phyloP scores from a whole-genome alignment of 805 yeast genomes.

The Candida odintsovae region DNA sequence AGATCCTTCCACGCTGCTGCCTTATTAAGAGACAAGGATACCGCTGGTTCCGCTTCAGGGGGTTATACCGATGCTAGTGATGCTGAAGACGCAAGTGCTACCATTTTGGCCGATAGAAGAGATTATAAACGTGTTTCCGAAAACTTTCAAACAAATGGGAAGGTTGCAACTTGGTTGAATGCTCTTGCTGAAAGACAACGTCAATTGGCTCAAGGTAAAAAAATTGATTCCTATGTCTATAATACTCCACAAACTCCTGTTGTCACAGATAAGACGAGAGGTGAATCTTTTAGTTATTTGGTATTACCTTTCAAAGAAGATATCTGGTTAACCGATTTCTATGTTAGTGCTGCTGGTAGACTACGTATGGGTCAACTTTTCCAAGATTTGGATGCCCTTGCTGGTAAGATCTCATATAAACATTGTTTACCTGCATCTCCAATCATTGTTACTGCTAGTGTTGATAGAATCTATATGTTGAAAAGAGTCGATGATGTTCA shows the following conservation, averaged over 20 bases:
- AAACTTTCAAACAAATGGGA: conserved; percentile 24
- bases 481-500: conserved; percentile 75
- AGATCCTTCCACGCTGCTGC: background rate
- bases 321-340: conserved; percentile 75
- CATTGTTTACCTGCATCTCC: conserved; percentile 97
- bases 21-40: background rate
- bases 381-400: conserved; percentile 90
- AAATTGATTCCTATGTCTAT: conserved; percentile 64
- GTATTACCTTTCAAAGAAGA: conserved; percentile 82
- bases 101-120: conserved; percentile 53
- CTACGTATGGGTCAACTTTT: conserved; percentile 88
- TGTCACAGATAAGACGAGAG: conserved; percentile 66
- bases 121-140: conserved; percentile 41
- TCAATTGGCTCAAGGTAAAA: conserved; percentile 67
- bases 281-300: conserved; percentile 68
- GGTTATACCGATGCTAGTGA: conserved; percentile 47
- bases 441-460: conserved; percentile 91
- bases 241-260: conserved; percentile 66
- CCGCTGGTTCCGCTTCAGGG: conserved; percentile 16
- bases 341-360: conserved; percentile 87
- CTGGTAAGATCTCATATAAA: conserved; percentile 88
- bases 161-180: conserved; percentile 74
- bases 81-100: conserved; percentile 73
- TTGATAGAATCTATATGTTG: conserved; percentile 84
- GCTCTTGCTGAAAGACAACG: conserved; percentile 71